Base-by-base conservation (phyloP, 345 rosid species). In the Isatis tinctoria region DNA sequence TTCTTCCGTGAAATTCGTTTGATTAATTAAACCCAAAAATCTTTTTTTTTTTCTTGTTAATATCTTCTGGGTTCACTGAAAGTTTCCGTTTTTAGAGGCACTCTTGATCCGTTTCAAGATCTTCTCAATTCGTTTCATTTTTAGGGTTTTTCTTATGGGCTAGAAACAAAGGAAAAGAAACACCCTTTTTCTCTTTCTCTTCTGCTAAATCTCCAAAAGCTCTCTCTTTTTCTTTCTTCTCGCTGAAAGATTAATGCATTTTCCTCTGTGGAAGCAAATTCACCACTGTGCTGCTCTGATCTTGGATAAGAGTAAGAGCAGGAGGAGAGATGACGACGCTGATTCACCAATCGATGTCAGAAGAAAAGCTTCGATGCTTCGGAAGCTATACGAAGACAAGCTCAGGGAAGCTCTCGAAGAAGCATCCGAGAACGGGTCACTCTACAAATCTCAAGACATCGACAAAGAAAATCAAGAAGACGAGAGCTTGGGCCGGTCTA, bases 211-310 rank as follows among this genome's bases (percentile, higher is more conserved):
- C 60, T 11, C 65, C 28, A 17, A 47, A 3, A 18, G 13, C 10
- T 27, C 5, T 22, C n/a, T 22, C 24, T 22, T 22, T 22, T 22
- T 22, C 2, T 22, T 22, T 1, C 2, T 22, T 22, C 24, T 22
- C 24, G 24, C 24, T 22, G 24, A 6, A 22, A 11, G 10, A 28
- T 8, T 0, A 56, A 95, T 95, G 99, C 97, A 90, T 90, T 87
- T 91, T 80, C 87, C 95, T 72, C 79, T 91, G 83, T 95, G 97
- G 99, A 95, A 95, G 80, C 98, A 97, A 59, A 87, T 95, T 76
- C 87, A 97, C 68, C 94, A 90, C 84, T 92, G 99, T 78, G 97
- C 99, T 82, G 85, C 99, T 80, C 90, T 92, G 6, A 79, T 95
- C 79, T 77, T 95, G 62, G 91, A 92, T 81, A 92, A 92, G 88